Percentiles rank a stretch among this genome's conserved stretches.
phyloP scores from a whole-genome alignment of 1,139 yeast genomes.

The Diutina ranongensis region DNA sequence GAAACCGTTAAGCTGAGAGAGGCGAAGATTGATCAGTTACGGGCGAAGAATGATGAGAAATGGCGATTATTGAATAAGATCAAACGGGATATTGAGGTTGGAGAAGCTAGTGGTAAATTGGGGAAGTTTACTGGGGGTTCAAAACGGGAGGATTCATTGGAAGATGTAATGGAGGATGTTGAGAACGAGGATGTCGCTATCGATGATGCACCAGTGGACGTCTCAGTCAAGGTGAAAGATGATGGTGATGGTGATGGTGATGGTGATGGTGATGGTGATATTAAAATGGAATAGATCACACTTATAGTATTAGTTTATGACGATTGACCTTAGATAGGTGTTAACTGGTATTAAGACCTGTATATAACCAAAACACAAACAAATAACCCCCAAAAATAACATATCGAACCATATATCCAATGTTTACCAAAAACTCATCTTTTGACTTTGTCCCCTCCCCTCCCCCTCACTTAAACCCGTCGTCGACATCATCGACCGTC shows the following conservation, averaged over 20 bases:
- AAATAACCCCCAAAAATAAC: too few relatives aligned
- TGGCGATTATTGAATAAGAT: conserved; percentile 15
- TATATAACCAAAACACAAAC: too few relatives aligned
- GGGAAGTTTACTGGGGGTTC: too few relatives aligned
- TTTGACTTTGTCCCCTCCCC: too few relatives aligned
- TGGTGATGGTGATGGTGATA: not conserved
- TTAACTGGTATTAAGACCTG: too few relatives aligned
- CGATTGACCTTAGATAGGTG: too few relatives aligned
- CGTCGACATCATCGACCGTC: too few relatives aligned
- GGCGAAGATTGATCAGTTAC: conserved; percentile 17
- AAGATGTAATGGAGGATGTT: not conserved
- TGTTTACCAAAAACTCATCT: too few relatives aligned
- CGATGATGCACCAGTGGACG: not conserved
- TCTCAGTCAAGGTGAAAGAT: not conserved
- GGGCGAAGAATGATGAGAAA: conserved; percentile 17
- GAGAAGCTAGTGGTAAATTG: not conserved
- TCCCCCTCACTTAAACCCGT: too few relatives aligned
- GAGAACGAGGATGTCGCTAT: not conserved
- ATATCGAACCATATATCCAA: too few relatives aligned
- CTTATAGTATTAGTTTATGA: too few relatives aligned
- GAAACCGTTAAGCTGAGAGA: conserved; percentile 23
- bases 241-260: not conserved
- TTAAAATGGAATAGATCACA: not conserved
- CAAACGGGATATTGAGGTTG: conserved; percentile 10
- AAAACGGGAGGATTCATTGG: too few relatives aligned